Percentiles rank a stretch among this genome's conserved stretches.
Conservation (phyloP, 2,329 filamentous ascomycete genomes). For the Aspergillus hortae region DNA sequence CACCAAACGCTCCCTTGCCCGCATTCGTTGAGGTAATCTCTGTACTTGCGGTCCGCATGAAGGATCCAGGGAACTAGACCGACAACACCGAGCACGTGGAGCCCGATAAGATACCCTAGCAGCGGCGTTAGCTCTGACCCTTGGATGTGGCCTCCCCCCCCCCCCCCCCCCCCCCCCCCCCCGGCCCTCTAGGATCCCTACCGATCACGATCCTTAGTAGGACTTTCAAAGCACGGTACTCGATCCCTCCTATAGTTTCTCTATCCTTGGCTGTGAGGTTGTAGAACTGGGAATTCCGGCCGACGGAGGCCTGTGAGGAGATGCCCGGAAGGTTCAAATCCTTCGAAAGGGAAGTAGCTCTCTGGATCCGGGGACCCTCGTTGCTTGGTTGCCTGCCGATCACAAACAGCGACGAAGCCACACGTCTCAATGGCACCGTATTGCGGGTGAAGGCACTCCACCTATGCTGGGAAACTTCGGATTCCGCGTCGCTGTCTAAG, state of each 20-base stretch:
- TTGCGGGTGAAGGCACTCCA: background rate
- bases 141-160: too few species aligned
- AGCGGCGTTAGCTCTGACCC: too few species aligned
- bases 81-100: conserved; percentile 47
- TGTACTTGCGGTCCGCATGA: conserved; percentile 39
- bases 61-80: conserved; percentile 49
- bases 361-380: background rate
- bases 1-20: conserved; percentile 48
- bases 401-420: background rate
- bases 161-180: too few species aligned
- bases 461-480: background rate
- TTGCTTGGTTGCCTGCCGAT: background rate
- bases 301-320: conserved; percentile 44
- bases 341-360: background rate
- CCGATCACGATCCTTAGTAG: conserved; percentile 46
- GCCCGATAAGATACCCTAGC: conserved; percentile 43
- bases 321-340: conserved; percentile 34
- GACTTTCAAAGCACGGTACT: conserved; percentile 50
- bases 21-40: conserved; percentile 35
- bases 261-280: conserved; percentile 42
- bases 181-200: too few species aligned
- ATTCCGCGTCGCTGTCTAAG: background rate
- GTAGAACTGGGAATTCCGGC: conserved; percentile 46
- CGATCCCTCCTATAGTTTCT: conserved; percentile 49
- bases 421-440: background rate